Evolutionary conservation across 257 asterid genomes (phyloP).

Genomic region (Solanum clarkiae): DNA sequence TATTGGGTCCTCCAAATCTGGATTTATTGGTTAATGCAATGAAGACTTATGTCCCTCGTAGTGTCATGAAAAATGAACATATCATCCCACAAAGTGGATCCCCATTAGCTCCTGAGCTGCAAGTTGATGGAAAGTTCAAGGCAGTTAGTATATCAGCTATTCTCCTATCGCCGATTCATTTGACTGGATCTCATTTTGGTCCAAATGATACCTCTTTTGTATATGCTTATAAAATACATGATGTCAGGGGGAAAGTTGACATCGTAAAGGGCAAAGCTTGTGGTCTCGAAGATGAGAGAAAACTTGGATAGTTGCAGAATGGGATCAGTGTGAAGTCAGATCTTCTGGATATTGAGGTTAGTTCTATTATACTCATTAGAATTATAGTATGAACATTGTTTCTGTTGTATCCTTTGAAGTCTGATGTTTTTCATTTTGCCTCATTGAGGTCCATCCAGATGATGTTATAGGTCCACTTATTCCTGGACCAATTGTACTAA

Average conservation of each 20-base stretch:
- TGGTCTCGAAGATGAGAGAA: neutral
- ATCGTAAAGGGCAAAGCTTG: neutral
- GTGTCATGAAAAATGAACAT: no score
- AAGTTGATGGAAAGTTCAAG: neutral
- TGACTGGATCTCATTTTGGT: neutral
- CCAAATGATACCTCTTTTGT: neutral
- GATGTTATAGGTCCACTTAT: neutral
- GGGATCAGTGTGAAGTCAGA: neutral
- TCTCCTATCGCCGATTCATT: neutral
- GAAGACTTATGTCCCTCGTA: no score
- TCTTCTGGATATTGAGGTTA: neutral
- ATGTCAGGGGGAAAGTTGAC: neutral
- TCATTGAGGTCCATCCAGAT: neutral
- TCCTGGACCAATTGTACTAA: neutral
- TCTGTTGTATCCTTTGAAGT: neutral
- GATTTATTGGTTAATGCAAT: slow-evolving; percentile 69
- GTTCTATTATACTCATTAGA: neutral
- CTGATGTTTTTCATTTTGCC: neutral
- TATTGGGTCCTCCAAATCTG: slow-evolving; percentile 90
- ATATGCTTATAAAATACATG: neutral
- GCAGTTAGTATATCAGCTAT: neutral
- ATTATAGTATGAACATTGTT: neutral
- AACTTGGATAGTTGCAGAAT: neutral
- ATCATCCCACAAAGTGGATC: no score
- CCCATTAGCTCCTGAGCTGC: neutral